Conservation (phyloP, 257 asterid species). For the Datura wrightii region DNA sequence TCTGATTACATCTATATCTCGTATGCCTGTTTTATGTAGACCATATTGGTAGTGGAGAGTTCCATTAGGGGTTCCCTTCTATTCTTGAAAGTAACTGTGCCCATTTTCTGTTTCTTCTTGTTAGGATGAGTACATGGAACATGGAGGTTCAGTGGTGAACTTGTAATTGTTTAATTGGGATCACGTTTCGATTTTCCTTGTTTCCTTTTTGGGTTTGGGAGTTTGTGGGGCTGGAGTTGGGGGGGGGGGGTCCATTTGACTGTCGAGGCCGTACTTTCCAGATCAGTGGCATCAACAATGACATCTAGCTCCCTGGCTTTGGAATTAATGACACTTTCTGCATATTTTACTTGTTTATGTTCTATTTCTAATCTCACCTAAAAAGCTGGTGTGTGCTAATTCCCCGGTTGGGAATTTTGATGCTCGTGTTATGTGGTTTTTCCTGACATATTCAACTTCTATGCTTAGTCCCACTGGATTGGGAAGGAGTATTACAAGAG, state of each 20-base stretch:
- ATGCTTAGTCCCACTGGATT: conserved; percentile 85
- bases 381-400: background rate
- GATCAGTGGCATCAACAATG: background rate
- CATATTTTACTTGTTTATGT: background rate
- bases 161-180: background rate
- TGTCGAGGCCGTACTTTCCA: background rate
- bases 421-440: background rate
- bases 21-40: background rate
- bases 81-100: background rate
- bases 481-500: conserved; percentile 85
- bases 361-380: background rate
- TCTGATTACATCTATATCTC: background rate
- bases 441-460: conserved; percentile 26
- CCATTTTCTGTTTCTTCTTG: background rate
- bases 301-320: conserved; percentile 6
- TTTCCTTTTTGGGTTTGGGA: background rate
- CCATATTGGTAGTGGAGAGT: background rate
- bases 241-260: background rate
- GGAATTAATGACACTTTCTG: background rate
- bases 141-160: background rate
- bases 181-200: background rate
- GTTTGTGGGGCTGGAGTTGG: background rate
- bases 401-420: background rate
- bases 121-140: conserved; percentile 18
- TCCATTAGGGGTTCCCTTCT: background rate